Evolutionary conservation across 2,329 filamentous ascomycete genomes (phyloP).

Genomic region (Whalleya microplaca): DNA sequence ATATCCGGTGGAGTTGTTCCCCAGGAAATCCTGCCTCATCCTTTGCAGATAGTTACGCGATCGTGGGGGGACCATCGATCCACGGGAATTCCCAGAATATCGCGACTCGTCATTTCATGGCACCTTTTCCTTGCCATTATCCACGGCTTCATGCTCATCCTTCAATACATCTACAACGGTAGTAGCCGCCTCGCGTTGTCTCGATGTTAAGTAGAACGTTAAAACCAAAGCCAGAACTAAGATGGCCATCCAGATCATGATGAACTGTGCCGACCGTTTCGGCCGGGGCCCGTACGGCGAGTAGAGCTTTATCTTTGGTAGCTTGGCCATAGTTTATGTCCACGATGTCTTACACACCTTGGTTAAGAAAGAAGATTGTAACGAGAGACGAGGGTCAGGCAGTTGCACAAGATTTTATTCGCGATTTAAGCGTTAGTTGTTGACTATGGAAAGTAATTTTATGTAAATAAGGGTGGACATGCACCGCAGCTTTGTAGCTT

Average conservation of each 20-base stretch:
- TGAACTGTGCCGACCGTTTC: conserved; percentile 30
- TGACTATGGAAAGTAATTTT: not conserved
- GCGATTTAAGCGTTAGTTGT: not conserved
- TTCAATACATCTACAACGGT: conserved; percentile 20
- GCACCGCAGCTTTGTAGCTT: not conserved
- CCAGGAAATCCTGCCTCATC: no score
- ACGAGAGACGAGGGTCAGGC: not conserved
- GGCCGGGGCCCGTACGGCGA: conserved; percentile 37
- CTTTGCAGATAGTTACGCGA: no score
- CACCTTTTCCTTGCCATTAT: conserved; percentile 5
- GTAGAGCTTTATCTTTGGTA: conserved; percentile 29
- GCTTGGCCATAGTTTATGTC: conserved; percentile 12
- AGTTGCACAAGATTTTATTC: not conserved
- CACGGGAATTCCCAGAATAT: no score
- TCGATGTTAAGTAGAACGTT: conserved; percentile 33
- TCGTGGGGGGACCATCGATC: no score
- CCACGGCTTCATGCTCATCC: conserved; percentile 4
- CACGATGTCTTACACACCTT: not conserved
- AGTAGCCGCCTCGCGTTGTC: conserved; percentile 26
- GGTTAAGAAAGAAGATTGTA: not conserved
- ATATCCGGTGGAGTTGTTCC: not conserved
- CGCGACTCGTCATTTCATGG: not conserved
- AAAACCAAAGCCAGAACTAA: conserved; percentile 29
- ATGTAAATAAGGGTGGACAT: not conserved
- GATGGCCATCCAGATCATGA: conserved; percentile 34